phyloP scores from a whole-genome alignment of 2,329 filamentous ascomycete genomes.

The Colletotrichum musae region DNA sequence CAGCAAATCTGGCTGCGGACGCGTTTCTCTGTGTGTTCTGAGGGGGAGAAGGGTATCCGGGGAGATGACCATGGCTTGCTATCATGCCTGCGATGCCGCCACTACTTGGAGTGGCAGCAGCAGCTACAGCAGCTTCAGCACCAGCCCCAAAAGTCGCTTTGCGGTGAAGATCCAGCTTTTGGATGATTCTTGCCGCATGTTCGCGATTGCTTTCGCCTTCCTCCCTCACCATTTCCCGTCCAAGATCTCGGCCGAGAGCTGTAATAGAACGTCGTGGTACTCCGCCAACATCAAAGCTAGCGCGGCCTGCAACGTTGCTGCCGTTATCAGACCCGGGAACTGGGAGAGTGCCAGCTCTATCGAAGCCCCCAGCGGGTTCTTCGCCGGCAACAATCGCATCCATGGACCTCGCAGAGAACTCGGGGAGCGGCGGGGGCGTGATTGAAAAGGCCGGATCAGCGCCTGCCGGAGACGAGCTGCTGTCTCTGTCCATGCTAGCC shows the following conservation, averaged over 20 bases:
- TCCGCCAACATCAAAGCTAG: conserved; percentile 79
- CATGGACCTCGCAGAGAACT: conserved; percentile 86
- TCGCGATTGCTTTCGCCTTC: conserved; percentile 84
- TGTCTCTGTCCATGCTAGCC: conserved; percentile 71
- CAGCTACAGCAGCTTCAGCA: conserved; percentile 54
- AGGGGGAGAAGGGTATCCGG: conserved; percentile 63
- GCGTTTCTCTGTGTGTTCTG: conserved; percentile 28
- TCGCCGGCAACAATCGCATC: conserved; percentile 76
- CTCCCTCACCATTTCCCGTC: conserved; percentile 66
- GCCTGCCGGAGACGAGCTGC: conserved; percentile 61
- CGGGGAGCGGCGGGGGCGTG: conserved; percentile 86
- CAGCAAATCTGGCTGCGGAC: conserved; percentile 46
- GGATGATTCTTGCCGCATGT: conserved; percentile 89
- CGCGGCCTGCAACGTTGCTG: conserved; percentile 63
- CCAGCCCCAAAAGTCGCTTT: conserved; percentile 75
- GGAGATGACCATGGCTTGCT: conserved; percentile 84
- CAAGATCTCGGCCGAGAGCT: conserved; percentile 61
- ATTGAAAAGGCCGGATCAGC: conserved; percentile 90
- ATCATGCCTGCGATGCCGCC: conserved; percentile 88
- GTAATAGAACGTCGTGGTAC: conserved; percentile 71
- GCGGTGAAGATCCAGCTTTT: conserved; percentile 90
- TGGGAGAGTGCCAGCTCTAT: conserved; percentile 76
- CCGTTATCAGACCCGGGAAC: conserved; percentile 73
- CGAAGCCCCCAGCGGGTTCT: conserved; percentile 55
- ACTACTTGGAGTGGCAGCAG: conserved; percentile 57